Evolutionary conservation across 345 rosid genomes (phyloP).

Genomic region (Limnanthes douglasii): DNA sequence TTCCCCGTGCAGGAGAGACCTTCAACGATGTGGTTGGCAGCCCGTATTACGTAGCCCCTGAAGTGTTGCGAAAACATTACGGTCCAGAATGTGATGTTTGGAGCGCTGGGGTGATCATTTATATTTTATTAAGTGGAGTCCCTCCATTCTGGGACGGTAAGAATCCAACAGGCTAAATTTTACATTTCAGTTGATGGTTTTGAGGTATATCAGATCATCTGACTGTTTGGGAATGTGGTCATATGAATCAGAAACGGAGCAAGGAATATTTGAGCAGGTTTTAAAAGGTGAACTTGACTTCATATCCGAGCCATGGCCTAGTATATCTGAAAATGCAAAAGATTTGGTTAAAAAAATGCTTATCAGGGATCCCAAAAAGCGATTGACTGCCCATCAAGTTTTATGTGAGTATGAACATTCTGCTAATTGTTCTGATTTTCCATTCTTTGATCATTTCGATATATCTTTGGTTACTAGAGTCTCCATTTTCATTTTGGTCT

Average conservation of each 20-base stretch:
- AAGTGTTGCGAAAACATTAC: slow-evolving; percentile 72
- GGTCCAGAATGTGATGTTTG: slow-evolving; percentile 92
- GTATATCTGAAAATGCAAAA: slow-evolving; percentile 72
- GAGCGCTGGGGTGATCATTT: slow-evolving; percentile 96
- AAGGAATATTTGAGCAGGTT: slow-evolving; percentile 96
- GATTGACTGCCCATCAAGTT: slow-evolving; percentile 80
- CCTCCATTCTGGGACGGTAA: slow-evolving; percentile 99
- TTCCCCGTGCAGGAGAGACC: slow-evolving; percentile 41
- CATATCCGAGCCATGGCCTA: slow-evolving; percentile 94
- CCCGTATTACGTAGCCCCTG: slow-evolving; percentile 97
- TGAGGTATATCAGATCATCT: slow-evolving; percentile 4
- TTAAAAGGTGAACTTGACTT: slow-evolving; percentile 86
- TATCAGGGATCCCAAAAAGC: slow-evolving; percentile 62
- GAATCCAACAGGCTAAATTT: slow-evolving; percentile 5
- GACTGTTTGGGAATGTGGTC: slow-evolving; percentile 7
- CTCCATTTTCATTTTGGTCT: too few species aligned
- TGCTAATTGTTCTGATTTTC: not conserved
- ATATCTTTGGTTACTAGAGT: too few species aligned
- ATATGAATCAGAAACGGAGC: slow-evolving; percentile 67
- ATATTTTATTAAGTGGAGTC: slow-evolving; percentile 79
- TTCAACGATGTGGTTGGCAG: slow-evolving; percentile 92
- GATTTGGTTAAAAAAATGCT: slow-evolving; percentile 84
- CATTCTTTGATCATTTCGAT: not conserved
- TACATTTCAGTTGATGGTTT: slow-evolving; percentile 3
- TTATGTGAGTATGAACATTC: slow-evolving; percentile 44